Base-by-base conservation (phyloP, 352 stramenopile genomes). In the Phytophthora sp. region DNA sequence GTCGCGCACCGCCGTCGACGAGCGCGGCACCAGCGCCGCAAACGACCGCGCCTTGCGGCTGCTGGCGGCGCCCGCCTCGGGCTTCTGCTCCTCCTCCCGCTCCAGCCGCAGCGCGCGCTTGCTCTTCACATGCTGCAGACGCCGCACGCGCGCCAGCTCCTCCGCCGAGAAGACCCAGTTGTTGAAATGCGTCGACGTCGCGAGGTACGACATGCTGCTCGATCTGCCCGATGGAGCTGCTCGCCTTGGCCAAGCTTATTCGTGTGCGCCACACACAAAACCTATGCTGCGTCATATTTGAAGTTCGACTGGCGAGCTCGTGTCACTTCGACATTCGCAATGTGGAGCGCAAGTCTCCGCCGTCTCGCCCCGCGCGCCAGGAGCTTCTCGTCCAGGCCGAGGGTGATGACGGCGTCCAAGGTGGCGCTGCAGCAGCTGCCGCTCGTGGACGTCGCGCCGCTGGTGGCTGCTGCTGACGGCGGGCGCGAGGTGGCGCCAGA, bases 101-200 rank as follows among this genome's bases (percentile, higher is more conserved):
- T 91, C 82, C 20, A 89, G 50, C 27, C 82, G 84, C 59, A 93
- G 62, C 31, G 79, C 65, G 15, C 75, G 77, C 43, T 80, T 77
- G 1, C 63, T 72, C 66, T 94, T 94, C 18, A 93, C 66, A 62
- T 86, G 66, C 30, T 85, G 83, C 38, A 96, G 62, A 3, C 76
- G 63, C 6, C 79, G 70, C n/a, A 87, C 70, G 39, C 67, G 77
- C 54, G 45, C 38, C 23, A 96, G 77, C 54, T 93, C 69, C 18
- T 89, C 84, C 8, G 26, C 21, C 28, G 74, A 79, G 74, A 96
- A 92, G 64, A 96, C 65, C 87, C 87, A 96, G 69, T 94, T 96
- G 74, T 94, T 94, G 58, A 94, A 92, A 76, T 96, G 87, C 66
- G 87, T 94, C 69, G 87, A 94, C 63, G 77, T 78, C 54, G 81